Conservation (phyloP, 768 basidiomycete genomes). For the Inosperma sp. region DNA sequence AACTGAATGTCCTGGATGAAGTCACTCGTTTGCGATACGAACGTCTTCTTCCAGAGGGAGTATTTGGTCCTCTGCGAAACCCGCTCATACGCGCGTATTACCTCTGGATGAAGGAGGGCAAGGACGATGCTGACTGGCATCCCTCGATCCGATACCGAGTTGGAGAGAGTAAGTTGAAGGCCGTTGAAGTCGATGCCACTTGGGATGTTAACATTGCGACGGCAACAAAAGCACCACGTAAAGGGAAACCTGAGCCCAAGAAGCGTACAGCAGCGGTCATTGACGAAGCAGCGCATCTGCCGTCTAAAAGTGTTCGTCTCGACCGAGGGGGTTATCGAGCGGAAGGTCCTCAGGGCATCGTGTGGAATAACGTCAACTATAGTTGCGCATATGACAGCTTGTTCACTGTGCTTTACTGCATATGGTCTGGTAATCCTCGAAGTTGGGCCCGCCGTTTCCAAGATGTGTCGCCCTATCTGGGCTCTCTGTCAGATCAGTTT, state of each 20-base stretch:
- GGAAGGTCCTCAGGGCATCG: neutral
- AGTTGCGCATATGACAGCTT: conserved; percentile 17
- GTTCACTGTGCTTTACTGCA: conserved; percentile 2
- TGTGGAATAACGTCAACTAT: conserved; percentile 13
- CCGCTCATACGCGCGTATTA: neutral
- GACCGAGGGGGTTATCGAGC: neutral
- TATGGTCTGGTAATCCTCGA: conserved; percentile 4
- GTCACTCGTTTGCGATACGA: conserved; percentile 28
- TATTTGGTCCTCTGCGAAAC: conserved; percentile 6
- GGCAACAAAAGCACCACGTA: neutral
- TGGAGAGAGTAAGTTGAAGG: neutral
- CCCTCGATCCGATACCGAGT: neutral
- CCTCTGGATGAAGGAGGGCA: neutral
- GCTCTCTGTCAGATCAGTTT: neutral
- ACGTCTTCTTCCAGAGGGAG: conserved; percentile 11
- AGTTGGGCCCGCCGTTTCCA: neutral
- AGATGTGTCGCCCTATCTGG: neutral
- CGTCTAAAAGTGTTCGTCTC: neutral
- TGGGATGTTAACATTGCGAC: neutral
- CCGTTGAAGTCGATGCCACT: neutral
- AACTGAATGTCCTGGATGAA: conserved; percentile 34
- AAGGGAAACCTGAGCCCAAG: neutral
- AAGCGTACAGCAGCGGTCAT: neutral
- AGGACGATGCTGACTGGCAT: neutral
- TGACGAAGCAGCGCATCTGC: no score